phyloP scores from a whole-genome alignment of 2,329 filamentous ascomycete genomes.

The Fusarium sp. region DNA sequence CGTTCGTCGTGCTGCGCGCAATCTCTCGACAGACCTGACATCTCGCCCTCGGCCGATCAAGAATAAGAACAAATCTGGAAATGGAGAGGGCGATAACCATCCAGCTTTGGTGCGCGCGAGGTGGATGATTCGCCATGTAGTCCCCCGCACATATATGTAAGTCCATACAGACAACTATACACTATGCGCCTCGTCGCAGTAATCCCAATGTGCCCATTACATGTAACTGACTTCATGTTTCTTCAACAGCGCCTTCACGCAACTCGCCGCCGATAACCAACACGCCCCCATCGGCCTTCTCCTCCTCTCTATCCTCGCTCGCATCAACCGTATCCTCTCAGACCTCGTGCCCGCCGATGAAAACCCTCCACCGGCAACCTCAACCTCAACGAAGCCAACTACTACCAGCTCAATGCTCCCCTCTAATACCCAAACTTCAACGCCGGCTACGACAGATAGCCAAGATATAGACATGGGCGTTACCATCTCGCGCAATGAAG shows the following conservation, averaged over 20 bases:
- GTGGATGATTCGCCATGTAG: constrained; percentile 45
- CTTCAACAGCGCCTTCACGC: constrained; percentile 66
- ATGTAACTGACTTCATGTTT: constrained; percentile 8
- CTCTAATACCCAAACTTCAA: not conserved
- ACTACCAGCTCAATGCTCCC: not conserved
- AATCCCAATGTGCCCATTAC: not conserved
- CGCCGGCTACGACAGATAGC: not conserved
- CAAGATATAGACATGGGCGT: constrained; percentile 42
- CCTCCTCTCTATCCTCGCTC: constrained; percentile 69
- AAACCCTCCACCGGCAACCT: not conserved
- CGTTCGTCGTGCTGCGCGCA: constrained; percentile 70
- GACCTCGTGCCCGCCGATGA: constrained; percentile 43
- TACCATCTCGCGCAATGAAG: constrained; percentile 42
- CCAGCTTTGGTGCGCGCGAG: constrained; percentile 37
- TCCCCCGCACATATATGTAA: constrained; percentile 51
- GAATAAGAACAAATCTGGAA: constrained; percentile 18
- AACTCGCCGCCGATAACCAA: constrained; percentile 74
- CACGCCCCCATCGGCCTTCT: constrained; percentile 75
- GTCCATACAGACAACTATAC: constrained; percentile 14
- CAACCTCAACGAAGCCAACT: not conserved
- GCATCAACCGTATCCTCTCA: constrained; percentile 58
- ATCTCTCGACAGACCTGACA: constrained; percentile 53
- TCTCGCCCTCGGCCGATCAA: constrained; percentile 14
- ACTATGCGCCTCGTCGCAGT: not conserved
- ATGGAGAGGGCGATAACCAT: constrained; percentile 11